These are phyloP conservation scores for Alternaria triticina DNA, from an alignment of 2,329 filamentous ascomycete genomes.

Conservation along the genomic window DNA sequence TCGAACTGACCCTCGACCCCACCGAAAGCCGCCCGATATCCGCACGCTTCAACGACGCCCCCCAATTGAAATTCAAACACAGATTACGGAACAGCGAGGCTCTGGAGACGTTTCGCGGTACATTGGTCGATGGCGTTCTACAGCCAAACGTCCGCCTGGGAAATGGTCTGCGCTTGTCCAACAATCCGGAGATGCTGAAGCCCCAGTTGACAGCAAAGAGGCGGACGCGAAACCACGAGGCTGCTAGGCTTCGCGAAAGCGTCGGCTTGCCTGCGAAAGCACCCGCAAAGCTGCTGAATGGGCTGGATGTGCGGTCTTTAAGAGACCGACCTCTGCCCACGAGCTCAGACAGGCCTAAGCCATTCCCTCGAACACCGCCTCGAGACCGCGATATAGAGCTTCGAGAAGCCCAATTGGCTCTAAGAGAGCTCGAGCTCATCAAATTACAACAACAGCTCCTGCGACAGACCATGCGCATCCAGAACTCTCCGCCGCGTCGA, in stretches of 20 bases:
- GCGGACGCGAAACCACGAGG: not conserved
- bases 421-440: slow-evolving; percentile 13
- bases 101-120: slow-evolving; percentile 24
- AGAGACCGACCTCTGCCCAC: not conserved
- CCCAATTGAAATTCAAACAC: not conserved
- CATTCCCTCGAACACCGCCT: not conserved
- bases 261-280: not conserved
- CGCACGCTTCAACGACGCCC: slow-evolving; percentile 3
- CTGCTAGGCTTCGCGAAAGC: not conserved
- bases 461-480: not conserved
- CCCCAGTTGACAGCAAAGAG: not conserved
- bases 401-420: slow-evolving; percentile 12
- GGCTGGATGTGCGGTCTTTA: not conserved
- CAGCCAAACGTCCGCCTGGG: slow-evolving; percentile 29
- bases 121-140: slow-evolving; percentile 23
- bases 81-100: slow-evolving; percentile 3
- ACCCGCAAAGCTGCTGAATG: not conserved
- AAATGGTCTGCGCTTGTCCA: slow-evolving; percentile 17
- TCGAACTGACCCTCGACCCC: slow-evolving; percentile 7
- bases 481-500: not conserved
- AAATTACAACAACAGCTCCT: slow-evolving; percentile 12
- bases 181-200: slow-evolving; percentile 1
- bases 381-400: slow-evolving; percentile 2
- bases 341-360: not conserved
- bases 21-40: not conserved